Evolutionary conservation across 2,329 filamentous ascomycete species (phyloP).

Genomic region (Elsinoe australis): DNA sequence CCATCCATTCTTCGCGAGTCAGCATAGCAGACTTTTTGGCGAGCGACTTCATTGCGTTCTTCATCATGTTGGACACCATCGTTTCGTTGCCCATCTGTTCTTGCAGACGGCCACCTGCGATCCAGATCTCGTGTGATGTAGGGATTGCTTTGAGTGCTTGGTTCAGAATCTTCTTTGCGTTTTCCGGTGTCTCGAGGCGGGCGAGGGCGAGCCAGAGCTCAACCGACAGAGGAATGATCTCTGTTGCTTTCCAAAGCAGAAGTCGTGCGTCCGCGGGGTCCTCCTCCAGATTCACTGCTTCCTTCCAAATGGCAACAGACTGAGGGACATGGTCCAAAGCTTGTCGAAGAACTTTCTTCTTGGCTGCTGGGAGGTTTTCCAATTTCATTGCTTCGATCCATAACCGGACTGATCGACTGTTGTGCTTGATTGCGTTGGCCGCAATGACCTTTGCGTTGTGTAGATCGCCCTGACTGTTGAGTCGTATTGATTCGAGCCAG

Average conservation of each 20-base stretch:
- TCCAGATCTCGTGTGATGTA: slow-evolving; percentile 92
- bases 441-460: slow-evolving; percentile 95
- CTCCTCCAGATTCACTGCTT: slow-evolving; percentile 90
- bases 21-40: slow-evolving; percentile 92
- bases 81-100: slow-evolving; percentile 76
- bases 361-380: slow-evolving; percentile 71
- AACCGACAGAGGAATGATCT: slow-evolving; percentile 86
- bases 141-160: slow-evolving; percentile 89
- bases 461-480: slow-evolving; percentile 62
- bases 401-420: slow-evolving; percentile 75
- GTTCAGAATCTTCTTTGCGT: slow-evolving; percentile 91
- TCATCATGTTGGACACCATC: slow-evolving; percentile 80
- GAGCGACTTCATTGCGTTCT: slow-evolving; percentile 79
- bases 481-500: slow-evolving; percentile 90
- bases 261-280: slow-evolving; percentile 79
- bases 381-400: slow-evolving; percentile 96
- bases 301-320: slow-evolving; percentile 96
- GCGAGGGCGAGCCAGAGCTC: slow-evolving; percentile 94
- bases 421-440: slow-evolving; percentile 84
- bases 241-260: slow-evolving; percentile 86
- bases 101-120: slow-evolving; percentile 83
- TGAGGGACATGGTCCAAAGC: slow-evolving; percentile 89
- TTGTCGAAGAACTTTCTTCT: slow-evolving; percentile 86
- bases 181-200: slow-evolving; percentile 77
- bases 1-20: slow-evolving; percentile 94